Evolutionary conservation across 164 flowering plant genomes (phyloP), one percentile per base, ranked within the genome.

Genomic region (Macadamia integrifolia): DNA sequence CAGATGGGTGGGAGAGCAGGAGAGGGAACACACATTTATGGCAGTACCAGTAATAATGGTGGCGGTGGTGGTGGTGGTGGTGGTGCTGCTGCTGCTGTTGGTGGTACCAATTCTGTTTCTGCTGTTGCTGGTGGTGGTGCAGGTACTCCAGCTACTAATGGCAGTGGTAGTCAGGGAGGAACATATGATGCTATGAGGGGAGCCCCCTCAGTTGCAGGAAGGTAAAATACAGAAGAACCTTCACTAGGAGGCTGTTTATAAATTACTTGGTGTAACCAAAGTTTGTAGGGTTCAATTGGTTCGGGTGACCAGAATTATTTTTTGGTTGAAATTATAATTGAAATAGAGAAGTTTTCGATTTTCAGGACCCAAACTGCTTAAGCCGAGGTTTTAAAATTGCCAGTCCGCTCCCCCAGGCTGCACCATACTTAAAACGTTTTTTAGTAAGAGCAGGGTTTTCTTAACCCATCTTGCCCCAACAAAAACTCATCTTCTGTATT

Each of bases 1-100:
- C 81, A 72, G 35, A 72, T 71, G 75, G 76, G 72, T 59, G 56
- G 58, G 53, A 71, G 69, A n/a, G 30, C 72, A 30, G 72, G 71
- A 15, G 83, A 78, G 44, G 77, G 79, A 48, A 72, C 67, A 69
- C 69, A 59, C n/a, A 69, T 71, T 52, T 74, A 78, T 60, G 68
- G 64, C 2, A 68, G 62, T 8, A 49, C 62, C 60, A 72, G 60
- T 69, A 68, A 58, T 62, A 64, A 43, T 40, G 63, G 56, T 28
- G 40, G 40, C 5, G 40, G 40, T 0, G 40, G 40, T 35, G 40
- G 40, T 35, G 40, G 40, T 35, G 49, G 49, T 59, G 18, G 63
- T 42, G 17, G n/a, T 50, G 6, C 29, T 60, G 49, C 55, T 59
- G 18, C 66, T 63, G 72, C 43, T 59, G 69, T 58, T 43, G 44